Percentiles rank a stretch among this genome's conserved stretches.
phyloP scores from a whole-genome alignment of 495 filamentous ascomycete genomes.

The Penicillium verhagenii region DNA sequence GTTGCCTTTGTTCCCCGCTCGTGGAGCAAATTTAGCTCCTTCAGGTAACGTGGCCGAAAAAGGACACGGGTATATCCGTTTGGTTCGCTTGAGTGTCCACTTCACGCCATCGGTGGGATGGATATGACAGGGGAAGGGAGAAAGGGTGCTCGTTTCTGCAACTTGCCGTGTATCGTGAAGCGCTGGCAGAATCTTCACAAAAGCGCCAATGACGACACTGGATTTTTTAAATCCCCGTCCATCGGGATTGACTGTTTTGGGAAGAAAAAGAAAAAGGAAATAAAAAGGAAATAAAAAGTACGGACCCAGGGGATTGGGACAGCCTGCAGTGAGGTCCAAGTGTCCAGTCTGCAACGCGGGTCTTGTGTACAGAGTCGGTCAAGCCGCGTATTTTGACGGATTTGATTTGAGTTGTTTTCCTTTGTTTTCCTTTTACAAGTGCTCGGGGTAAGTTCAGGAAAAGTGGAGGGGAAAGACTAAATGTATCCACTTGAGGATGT shows the following conservation, averaged over 20 bases:
- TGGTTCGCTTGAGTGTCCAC: conserved; percentile 4
- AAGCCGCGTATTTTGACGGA: not conserved
- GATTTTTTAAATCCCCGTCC: not conserved
- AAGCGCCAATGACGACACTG: not conserved
- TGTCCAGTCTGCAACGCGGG: not conserved
- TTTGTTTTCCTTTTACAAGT: not conserved
- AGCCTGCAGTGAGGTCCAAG: not conserved
- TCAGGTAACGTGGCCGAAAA: conserved; percentile 17
- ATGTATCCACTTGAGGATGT: no score
- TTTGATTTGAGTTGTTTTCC: not conserved
- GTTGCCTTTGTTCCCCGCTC: not conserved
- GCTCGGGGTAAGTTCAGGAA: not conserved
- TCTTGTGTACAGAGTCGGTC: not conserved
- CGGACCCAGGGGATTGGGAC: not conserved
- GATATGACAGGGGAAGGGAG: not conserved
- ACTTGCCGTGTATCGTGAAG: not conserved
- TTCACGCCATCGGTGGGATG: not conserved
- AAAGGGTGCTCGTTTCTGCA: not conserved
- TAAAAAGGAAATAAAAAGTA: not conserved
- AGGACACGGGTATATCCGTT: conserved; percentile 20
- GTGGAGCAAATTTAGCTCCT: conserved; percentile 2
- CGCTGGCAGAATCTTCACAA: not conserved
- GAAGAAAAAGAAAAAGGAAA: not conserved
- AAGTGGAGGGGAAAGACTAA: not conserved
- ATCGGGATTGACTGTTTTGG: no score